Conservation (phyloP, 1,284 basidiomycete genomes). For the Austroboletus novae-zelandiae region DNA sequence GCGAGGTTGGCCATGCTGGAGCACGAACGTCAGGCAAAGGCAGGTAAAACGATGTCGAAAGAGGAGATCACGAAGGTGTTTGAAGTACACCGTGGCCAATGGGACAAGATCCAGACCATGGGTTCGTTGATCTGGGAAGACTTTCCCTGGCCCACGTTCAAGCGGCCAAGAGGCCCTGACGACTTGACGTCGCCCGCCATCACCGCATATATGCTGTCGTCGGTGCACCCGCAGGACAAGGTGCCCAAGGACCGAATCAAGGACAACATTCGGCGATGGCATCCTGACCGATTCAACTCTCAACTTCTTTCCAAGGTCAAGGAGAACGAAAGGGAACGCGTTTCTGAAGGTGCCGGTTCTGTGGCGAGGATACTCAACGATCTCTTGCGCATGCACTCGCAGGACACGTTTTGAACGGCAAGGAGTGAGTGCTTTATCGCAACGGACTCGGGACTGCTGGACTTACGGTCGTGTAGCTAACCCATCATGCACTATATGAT, state of each 20-base stretch:
- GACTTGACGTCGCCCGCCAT: constrained; percentile 57
- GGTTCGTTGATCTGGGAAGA: constrained; percentile 47
- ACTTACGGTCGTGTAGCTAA: constrained; percentile 19
- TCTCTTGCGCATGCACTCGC: constrained; percentile 37
- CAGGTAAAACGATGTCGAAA: constrained; percentile 46
- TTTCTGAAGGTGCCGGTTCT: constrained; percentile 47
- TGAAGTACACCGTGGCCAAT: constrained; percentile 56
- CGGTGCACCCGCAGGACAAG: constrained; percentile 50
- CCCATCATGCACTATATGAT: constrained; percentile 17
- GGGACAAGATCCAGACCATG: constrained; percentile 45
- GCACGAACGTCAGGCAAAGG: constrained; percentile 42
- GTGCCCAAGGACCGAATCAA: constrained; percentile 57
- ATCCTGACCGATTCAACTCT: constrained; percentile 51
- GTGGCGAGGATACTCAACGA: constrained; percentile 58
- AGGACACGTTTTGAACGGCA: constrained; percentile 25
- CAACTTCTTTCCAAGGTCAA: constrained; percentile 51
- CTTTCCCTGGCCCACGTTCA: constrained; percentile 72
- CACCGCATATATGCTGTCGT: constrained; percentile 56
- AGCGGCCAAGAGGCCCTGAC: constrained; percentile 50
- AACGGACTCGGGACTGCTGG: neutral
- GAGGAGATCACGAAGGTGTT: constrained; percentile 53
- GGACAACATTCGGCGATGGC: constrained; percentile 57
- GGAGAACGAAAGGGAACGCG: constrained; percentile 47
- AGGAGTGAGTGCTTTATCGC: constrained; percentile 24
- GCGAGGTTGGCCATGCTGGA: constrained; percentile 43